Base-by-base conservation (phyloP, 2,329 filamentous ascomycete genomes). In the Pseudogymnoascus sp. region DNA sequence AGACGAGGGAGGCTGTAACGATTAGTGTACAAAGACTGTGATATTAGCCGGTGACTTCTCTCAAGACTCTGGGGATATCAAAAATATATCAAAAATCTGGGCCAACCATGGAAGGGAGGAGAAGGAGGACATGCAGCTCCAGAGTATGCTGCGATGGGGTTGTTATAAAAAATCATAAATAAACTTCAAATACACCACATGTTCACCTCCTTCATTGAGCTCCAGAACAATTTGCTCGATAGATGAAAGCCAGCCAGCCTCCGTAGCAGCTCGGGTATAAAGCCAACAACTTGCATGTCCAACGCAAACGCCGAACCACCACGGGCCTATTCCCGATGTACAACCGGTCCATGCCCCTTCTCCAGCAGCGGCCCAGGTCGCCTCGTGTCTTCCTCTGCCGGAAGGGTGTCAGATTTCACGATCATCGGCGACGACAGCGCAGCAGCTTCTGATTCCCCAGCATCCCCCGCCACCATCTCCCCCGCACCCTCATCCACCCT, bases 291-390 rank as follows among this genome's bases (percentile, higher is more conserved):
- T 3, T 5, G 8, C 8, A 8, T 18, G 3, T 4, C 38, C 8
- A n/a, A 18, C 16, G 18, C 16, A 18, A 5, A 18, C 38, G 38
- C 38, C 38, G 8, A 18, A 18, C 38, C 38, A 18, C 3, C 16
- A 18, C 21, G 5, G 23, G 5, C 37, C 10, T 42, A 42, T 42
- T 5, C 5, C 16, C 5, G 3, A 12, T 65, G 63, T 7, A 71
- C 67, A 16, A 72, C 70, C 4, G 68, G 67, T 28, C 69, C 70
- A 69, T 72, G 70, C 8, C 70, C 70, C 60, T 62, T 63, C 40
- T 72, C 70, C 3, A 70, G 66, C 31, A 63, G 66, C 18, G 66
- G 61, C 6, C 59, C 63, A 10, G 60, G 64, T 40, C 69, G 65
- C 64, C 28, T 53, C 16, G 62, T 69, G 61, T 38, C 71, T 56